These are phyloP conservation scores for Azolla pinnata DNA, from an alignment of 75 land plant genomes.

Conservation along the genomic window DNA sequence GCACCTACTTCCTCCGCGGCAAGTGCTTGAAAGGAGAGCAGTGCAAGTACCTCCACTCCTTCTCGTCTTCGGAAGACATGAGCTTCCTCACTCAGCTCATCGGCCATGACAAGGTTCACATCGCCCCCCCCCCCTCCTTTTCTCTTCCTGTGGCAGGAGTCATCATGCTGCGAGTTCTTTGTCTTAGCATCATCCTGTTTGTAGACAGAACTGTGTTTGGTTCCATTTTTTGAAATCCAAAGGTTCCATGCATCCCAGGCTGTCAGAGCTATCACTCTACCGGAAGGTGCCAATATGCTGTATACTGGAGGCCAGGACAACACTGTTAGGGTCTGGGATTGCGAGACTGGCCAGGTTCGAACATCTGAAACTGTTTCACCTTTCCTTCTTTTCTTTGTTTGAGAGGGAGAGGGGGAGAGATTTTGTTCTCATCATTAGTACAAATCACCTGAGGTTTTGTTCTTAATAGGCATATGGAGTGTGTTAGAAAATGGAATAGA, in stretches of 20 bases:
- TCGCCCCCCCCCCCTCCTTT: no score
- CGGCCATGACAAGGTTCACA: conserved; percentile 95
- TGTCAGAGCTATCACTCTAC: conserved; percentile 64
- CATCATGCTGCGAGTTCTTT: no score
- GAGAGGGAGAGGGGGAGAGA: no score
- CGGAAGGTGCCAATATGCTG: conserved; percentile 75
- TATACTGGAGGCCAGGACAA: conserved; percentile 87
- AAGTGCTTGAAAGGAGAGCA: conserved; percentile 54
- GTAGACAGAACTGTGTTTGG: no score
- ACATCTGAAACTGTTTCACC: neutral
- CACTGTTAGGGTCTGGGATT: conserved; percentile 81
- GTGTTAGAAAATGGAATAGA: no score
- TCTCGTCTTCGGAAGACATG: conserved; percentile 47
- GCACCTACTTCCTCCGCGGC: conserved; percentile 62
- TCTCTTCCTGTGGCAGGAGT: no score
- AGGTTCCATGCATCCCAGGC: conserved; percentile 45
- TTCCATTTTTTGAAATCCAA: no score
- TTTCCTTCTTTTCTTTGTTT: neutral
- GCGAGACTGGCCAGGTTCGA: conserved; percentile 75
- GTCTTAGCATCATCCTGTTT: no score
- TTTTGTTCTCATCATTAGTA: no score
- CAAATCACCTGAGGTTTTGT: no score
- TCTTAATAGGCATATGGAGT: no score
- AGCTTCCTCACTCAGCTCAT: conserved; percentile 52
- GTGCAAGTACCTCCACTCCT: conserved; percentile 71